These are phyloP conservation scores for Hippophae tibetana DNA, from an alignment of 306 rosid genomes.

Conservation along the genomic window DNA sequence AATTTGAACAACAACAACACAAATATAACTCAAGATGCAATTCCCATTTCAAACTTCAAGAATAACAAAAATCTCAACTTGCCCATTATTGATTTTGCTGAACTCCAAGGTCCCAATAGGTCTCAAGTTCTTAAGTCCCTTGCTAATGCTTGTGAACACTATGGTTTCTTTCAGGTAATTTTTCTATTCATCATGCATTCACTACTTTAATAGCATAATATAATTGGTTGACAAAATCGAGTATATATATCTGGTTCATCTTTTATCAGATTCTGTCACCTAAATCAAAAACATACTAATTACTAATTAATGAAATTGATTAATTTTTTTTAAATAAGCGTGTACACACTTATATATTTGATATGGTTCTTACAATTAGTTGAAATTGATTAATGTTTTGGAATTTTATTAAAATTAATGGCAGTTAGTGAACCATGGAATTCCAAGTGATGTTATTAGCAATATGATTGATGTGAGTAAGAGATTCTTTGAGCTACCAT, in stretches of 20 bases:
- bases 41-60: not conserved
- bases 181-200: no score
- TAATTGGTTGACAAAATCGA: no score
- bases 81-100: constrained; percentile 64
- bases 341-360: no score
- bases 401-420: not conserved
- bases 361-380: not conserved
- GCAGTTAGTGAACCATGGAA: constrained; percentile 76
- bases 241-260: no score
- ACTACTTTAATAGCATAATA: no score
- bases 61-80: constrained; percentile 27
- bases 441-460: constrained; percentile 38
- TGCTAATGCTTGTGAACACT: constrained; percentile 46
- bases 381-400: not conserved
- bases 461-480: constrained; percentile 51
- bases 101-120: constrained; percentile 50
- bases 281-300: no score
- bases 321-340: no score
- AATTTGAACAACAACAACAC: not conserved
- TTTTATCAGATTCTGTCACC: no score
- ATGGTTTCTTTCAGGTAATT: constrained; percentile 77
- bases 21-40: not conserved
- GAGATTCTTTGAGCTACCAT: constrained; percentile 63
- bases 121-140: constrained; percentile 45
- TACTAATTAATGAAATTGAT: no score